phyloP scores from a whole-genome alignment of 2,329 filamentous ascomycete species.

The Aspergillus ruber region DNA sequence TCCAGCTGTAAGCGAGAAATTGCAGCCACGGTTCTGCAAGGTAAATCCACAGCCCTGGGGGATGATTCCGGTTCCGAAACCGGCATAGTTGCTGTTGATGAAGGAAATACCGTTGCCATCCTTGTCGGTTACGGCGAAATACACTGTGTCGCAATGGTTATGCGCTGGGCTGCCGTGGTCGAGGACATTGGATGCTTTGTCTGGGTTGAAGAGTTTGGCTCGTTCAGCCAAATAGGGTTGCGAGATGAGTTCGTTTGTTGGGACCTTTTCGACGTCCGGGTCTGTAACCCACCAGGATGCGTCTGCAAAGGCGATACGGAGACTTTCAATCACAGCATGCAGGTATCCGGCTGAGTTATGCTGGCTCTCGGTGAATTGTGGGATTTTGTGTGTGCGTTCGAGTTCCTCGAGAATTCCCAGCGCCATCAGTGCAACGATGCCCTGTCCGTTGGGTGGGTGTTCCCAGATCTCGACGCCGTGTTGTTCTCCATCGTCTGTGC shows the following conservation, averaged over 20 bases:
- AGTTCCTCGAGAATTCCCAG: slow-evolving; percentile 85
- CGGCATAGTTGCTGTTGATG: slow-evolving; percentile 91
- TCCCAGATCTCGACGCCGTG: slow-evolving; percentile 78
- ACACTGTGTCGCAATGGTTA: slow-evolving; percentile 85
- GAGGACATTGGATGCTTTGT: slow-evolving; percentile 47
- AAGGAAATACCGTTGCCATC: slow-evolving; percentile 88
- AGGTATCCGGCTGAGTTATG: slow-evolving; percentile 79
- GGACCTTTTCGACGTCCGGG: slow-evolving; percentile 65
- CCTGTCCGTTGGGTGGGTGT: slow-evolving; percentile 93
- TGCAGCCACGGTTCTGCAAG: slow-evolving; percentile 85
- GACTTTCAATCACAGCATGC: slow-evolving; percentile 78
- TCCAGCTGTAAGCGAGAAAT: slow-evolving; percentile 62
- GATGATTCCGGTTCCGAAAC: slow-evolving; percentile 79
- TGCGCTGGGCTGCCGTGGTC: slow-evolving; percentile 78
- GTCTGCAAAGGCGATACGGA: slow-evolving; percentile 86
- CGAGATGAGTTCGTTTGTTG: slow-evolving; percentile 62
- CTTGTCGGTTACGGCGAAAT: slow-evolving; percentile 77
- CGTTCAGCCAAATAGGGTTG: slow-evolving; percentile 68
- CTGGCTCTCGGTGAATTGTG: slow-evolving; percentile 60
- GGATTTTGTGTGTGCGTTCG: slow-evolving; percentile 67
- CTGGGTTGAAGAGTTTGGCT: slow-evolving; percentile 54
- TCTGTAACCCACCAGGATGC: slow-evolving; percentile 87
- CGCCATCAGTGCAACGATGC: slow-evolving; percentile 90
- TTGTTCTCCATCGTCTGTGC: slow-evolving; percentile 37
- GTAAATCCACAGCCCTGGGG: slow-evolving; percentile 84